These are phyloP conservation scores for Ceratocystis cubensis DNA, from an alignment of 2,329 filamentous ascomycete genomes.

Conservation along the genomic window DNA sequence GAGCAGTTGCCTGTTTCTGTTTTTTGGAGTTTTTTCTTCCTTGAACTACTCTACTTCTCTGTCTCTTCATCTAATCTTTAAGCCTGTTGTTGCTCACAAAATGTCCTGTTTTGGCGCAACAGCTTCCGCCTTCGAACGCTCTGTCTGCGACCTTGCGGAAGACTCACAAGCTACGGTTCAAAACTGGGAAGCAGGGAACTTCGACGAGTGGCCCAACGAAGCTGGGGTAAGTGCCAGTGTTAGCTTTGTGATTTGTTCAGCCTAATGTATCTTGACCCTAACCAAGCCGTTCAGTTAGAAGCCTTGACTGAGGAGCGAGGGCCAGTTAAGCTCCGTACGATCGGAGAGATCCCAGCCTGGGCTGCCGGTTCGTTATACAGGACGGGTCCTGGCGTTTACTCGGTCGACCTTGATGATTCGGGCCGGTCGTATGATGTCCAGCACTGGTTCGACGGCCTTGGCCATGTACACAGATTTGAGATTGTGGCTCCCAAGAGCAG, in stretches of 20 bases:
- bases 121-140: background rate
- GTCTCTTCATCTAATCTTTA: background rate
- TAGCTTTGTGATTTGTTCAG: background rate
- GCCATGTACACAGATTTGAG: conserved; percentile 59
- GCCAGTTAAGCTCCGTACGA: conserved; percentile 50
- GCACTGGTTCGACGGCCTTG: conserved; percentile 76
- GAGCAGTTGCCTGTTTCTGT: background rate
- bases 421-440: conserved; percentile 40
- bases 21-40: background rate
- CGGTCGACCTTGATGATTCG: conserved; percentile 33
- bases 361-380: conserved; percentile 60
- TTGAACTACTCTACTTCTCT: background rate
- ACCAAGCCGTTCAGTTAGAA: conserved; percentile 43
- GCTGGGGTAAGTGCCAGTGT: conserved; percentile 31
- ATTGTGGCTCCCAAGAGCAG: conserved; percentile 36
- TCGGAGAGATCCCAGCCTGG: conserved; percentile 57
- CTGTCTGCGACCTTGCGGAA: background rate
- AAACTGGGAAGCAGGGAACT: conserved; percentile 22
- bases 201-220: conserved; percentile 37
- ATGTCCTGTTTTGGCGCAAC: background rate
- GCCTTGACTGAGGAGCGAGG: conserved; percentile 51
- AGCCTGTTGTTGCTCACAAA: background rate
- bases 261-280: too few species aligned
- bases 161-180: background rate
- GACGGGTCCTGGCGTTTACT: conserved; percentile 57